Conservation (phyloP, 2,329 filamentous ascomycete genomes). For the Sarocladiaceae sp. region DNA sequence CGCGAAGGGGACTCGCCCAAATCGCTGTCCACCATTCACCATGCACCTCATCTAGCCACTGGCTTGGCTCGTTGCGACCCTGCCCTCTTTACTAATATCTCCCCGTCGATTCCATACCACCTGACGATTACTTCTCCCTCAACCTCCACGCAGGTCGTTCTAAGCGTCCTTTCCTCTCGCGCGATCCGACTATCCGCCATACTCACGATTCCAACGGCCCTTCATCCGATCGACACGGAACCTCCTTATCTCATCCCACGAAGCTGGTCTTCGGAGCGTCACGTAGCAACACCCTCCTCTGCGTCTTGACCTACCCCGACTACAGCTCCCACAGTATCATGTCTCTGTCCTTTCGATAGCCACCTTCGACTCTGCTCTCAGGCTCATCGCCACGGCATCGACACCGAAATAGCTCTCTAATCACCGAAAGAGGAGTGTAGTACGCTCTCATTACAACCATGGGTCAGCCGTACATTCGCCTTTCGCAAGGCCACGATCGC, state of each 20-base stretch:
- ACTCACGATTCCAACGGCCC: background rate
- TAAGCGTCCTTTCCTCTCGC: background rate
- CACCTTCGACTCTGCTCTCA: background rate
- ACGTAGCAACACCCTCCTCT: background rate
- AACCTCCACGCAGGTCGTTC: background rate
- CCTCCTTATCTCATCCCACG: background rate
- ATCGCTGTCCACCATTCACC: background rate
- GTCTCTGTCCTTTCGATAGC: constrained; percentile 3
- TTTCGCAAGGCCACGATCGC: constrained; percentile 33
- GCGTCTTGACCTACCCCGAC: background rate
- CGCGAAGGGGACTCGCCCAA: background rate
- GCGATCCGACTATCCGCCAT: background rate
- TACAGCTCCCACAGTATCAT: background rate
- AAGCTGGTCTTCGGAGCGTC: constrained; percentile 6
- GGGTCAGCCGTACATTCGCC: constrained; percentile 44
- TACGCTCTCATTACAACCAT: constrained; percentile 24
- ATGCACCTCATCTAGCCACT: constrained; percentile 3
- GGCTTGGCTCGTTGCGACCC: constrained; percentile 8
- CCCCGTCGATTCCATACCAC: background rate
- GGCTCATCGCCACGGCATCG: background rate
- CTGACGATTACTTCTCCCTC: background rate
- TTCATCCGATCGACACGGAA: background rate
- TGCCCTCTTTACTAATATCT: constrained; percentile 6
- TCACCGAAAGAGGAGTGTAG: background rate
- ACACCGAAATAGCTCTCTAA: background rate